Base-by-base conservation (phyloP, 768 basidiomycete species). In the Sporobolomyces roseus region DNA sequence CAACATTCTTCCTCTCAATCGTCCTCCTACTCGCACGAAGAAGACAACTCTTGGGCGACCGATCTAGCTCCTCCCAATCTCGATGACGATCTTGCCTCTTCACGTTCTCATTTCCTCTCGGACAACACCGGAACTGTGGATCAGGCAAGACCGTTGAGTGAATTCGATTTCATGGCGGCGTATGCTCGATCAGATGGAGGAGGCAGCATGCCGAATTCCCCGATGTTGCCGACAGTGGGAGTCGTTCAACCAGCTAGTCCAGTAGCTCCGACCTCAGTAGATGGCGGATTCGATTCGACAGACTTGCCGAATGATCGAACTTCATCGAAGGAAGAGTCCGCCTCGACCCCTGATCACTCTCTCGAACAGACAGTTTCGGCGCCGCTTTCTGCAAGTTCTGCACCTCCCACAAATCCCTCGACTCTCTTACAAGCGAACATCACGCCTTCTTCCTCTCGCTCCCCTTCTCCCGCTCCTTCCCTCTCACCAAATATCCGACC, bases 151-250 rank as follows among this genome's bases (percentile, higher is more conserved):
- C 67, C 68, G 12, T 3, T 64, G n/a, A 69, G 68, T 58, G 68
- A 69, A 30, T 69, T 69, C 23, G 68, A 69, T 50, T 53, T 64
- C 32, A 52, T 38, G 1, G 68, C 58, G 4, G 63, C 63, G n/a
- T 69, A 69, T 46, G 63, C 46, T 25, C 38, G 64, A 33, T 36
- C 53, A 21, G 55, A 54, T 16, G 17, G n/a, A 6, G 56, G 38
- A 13, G 14, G 23, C 2, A 25, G 56, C 9, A 46, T 56, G 13
- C 50, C 49, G 10, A 52, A 25, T 33, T 59, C 64, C 14, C 56
- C 64, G 23, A 27, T 65, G 36, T 27, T 46, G 13, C 58, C 58
- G 12, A 60, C 58, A 3, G 58, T 60, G 16, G 43, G 43, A 7
- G 25, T 38, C 43, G 45, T 60, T 13, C 45, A 60, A 35, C 58